These are phyloP conservation scores for Fagopyrum esculentum DNA, from an alignment of 148 eudicot genomes.

Conservation along the genomic window DNA sequence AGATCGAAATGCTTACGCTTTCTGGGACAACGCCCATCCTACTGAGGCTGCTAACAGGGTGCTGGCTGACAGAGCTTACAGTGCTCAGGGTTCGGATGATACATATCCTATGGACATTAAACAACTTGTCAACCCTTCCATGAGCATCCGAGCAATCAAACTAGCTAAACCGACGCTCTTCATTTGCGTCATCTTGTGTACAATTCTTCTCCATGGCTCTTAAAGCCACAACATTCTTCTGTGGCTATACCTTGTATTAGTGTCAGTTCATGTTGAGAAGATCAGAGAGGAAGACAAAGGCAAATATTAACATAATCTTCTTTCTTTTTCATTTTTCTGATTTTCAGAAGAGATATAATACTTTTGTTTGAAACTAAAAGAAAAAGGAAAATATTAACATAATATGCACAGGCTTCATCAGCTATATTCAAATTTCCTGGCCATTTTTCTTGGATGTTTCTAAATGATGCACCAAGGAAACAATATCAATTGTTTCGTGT, in stretches of 20 bases:
- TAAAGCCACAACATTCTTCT: background rate
- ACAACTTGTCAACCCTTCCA: background rate
- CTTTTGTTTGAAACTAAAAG: background rate
- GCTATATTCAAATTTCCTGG: background rate
- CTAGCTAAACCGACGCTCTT: background rate
- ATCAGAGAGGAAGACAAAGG: background rate
- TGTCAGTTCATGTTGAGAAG: background rate
- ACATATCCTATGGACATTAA: constrained; percentile 35
- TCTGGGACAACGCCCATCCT: constrained; percentile 22
- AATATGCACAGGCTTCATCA: background rate
- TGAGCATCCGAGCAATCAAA: background rate
- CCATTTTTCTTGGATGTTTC: background rate
- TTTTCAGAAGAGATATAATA: background rate
- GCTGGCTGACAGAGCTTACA: constrained; percentile 25
- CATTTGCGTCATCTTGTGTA: background rate
- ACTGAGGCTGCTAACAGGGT: constrained; percentile 21
- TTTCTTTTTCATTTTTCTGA: background rate
- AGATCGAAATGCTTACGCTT: constrained; percentile 14
- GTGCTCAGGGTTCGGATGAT: constrained; percentile 18
- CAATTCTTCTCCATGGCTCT: background rate
- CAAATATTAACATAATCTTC: background rate
- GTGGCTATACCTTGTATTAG: background rate
- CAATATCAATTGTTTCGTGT: background rate
- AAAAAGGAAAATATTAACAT: background rate
- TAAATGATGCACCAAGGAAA: background rate